These are phyloP conservation scores for Cladorrhinum sp. DNA, from an alignment of 2,329 filamentous ascomycete genomes.

Conservation along the genomic window DNA sequence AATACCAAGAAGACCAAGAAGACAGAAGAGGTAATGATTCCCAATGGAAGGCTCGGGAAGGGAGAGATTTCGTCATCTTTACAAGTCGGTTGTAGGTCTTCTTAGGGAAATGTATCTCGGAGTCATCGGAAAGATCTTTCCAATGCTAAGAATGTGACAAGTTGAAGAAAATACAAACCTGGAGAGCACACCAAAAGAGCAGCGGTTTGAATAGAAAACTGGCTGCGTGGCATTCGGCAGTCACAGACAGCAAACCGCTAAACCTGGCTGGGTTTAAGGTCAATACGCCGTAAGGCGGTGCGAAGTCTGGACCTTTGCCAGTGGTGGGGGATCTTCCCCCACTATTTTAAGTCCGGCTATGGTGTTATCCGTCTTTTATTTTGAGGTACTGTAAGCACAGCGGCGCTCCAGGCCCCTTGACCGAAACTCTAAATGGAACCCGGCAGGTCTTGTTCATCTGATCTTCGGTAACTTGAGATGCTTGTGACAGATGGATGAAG, in stretches of 20 bases:
- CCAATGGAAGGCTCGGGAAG: background rate
- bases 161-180: background rate
- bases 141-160: too few relatives aligned
- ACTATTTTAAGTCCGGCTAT: background rate
- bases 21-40: background rate
- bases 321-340: background rate
- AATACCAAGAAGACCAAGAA: background rate
- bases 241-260: background rate
- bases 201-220: background rate
- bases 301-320: background rate
- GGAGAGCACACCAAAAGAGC: background rate
- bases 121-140: background rate
- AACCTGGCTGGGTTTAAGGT: background rate
- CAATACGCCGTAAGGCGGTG: background rate
- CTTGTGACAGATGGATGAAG: background rate
- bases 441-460: background rate
- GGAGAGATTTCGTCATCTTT: background rate
- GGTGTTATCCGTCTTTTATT: background rate
- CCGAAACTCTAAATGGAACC: background rate
- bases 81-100: too few relatives aligned
- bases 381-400: too few relatives aligned
- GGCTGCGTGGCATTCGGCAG: background rate
- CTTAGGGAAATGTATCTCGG: background rate
- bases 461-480: background rate
- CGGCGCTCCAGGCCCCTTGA: background rate